Evolutionary conservation across 495 filamentous ascomycete genomes (phyloP).

Genomic region (Pseudomonodictys pantanalensis): DNA sequence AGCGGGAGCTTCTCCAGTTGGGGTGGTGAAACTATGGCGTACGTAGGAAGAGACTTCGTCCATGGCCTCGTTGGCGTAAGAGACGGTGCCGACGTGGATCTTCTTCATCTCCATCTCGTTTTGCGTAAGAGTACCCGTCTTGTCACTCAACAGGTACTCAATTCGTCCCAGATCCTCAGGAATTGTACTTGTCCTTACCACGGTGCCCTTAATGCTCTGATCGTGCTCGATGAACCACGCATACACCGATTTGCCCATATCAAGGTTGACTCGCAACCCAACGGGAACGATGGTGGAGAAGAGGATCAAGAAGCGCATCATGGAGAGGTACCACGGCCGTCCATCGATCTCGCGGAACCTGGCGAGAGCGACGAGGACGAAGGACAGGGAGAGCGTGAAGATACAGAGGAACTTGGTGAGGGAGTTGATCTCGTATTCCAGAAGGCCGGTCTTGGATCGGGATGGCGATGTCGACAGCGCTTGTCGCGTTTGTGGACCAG

Average conservation of each 20-base stretch:
- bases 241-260: slow-evolving; percentile 95
- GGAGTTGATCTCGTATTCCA: slow-evolving; percentile 96
- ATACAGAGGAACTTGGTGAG: slow-evolving; percentile 96
- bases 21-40: slow-evolving; percentile 68
- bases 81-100: slow-evolving; percentile 96
- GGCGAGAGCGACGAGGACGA: slow-evolving; percentile 85
- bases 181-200: slow-evolving; percentile 95
- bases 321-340: slow-evolving; percentile 82
- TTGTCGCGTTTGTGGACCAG: slow-evolving; percentile 89
- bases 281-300: slow-evolving; percentile 99
- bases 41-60: slow-evolving; percentile 89
- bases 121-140: slow-evolving; percentile 94
- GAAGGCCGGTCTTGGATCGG: slow-evolving; percentile 84
- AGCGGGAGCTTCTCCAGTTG: slow-evolving; percentile 39
- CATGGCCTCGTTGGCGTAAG: slow-evolving; percentile 97
- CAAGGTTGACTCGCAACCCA: slow-evolving; percentile 90
- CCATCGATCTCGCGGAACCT: slow-evolving; percentile 65
- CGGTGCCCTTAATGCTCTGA: slow-evolving; percentile 80
- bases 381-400: slow-evolving; percentile 79
- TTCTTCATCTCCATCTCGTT: slow-evolving; percentile 99
- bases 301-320: slow-evolving; percentile 93
- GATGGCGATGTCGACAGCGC: slow-evolving; percentile 89
- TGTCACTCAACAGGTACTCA: slow-evolving; percentile 95
- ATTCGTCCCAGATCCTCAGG: slow-evolving; percentile 94
- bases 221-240: slow-evolving; percentile 94